phyloP scores from a whole-genome alignment of 768 basidiomycete genomes.

The Leucocoprinus leucothites region DNA sequence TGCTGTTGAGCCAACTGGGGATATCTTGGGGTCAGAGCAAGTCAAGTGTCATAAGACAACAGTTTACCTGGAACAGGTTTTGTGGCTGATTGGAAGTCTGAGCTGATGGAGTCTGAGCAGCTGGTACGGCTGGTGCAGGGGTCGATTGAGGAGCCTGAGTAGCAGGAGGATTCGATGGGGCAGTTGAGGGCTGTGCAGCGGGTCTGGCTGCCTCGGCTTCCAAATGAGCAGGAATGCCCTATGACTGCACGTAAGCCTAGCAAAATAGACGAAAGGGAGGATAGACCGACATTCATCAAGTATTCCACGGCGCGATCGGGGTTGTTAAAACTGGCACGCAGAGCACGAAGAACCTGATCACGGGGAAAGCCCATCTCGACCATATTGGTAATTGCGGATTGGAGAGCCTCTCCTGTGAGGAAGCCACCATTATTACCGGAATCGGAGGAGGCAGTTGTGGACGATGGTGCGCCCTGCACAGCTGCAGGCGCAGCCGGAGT shows the following conservation, averaged over 20 bases:
- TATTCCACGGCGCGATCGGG: constrained; percentile 99
- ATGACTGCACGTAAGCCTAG: constrained; percentile 7
- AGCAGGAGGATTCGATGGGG: constrained; percentile 25
- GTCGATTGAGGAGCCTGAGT: constrained; percentile 27
- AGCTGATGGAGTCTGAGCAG: constrained; percentile 33
- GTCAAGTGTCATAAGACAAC: background rate
- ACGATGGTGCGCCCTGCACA: background rate
- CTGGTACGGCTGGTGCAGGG: constrained; percentile 32
- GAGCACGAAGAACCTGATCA: constrained; percentile 79
- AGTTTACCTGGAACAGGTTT: constrained; percentile 80
- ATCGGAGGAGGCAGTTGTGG: constrained; percentile 7
- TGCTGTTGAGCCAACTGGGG: constrained; percentile 71
- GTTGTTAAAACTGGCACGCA: constrained; percentile 96
- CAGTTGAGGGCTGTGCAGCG: constrained; percentile 27
- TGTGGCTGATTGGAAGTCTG: constrained; percentile 54
- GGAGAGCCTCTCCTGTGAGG: constrained; percentile 72
- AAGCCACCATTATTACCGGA: constrained; percentile 57
- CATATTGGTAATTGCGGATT: constrained; percentile 79
- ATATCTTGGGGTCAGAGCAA: background rate
- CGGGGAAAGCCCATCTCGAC: constrained; percentile 91
- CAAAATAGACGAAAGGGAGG: background rate
- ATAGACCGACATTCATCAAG: constrained; percentile 75
- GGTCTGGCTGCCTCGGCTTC: constrained; percentile 44
- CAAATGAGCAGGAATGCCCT: constrained; percentile 82
- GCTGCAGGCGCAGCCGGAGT: constrained; percentile 22